phyloP scores from a whole-genome alignment of 2,329 filamentous ascomycete species.

The Aquanectria penicillioides region DNA sequence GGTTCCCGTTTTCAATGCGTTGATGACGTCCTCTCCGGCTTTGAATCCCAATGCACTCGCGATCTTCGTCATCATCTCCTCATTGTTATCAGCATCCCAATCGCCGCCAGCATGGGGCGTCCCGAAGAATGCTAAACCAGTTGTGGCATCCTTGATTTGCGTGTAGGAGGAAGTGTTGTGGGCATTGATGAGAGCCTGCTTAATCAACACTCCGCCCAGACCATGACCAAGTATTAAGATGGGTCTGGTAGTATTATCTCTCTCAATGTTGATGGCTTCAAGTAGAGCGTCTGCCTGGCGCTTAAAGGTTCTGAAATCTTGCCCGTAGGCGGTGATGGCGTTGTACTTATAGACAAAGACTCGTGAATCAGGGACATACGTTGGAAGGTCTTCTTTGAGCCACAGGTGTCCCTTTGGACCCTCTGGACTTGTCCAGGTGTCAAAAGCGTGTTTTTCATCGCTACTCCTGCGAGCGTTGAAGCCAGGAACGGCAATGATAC shows the following conservation, averaged over 20 bases:
- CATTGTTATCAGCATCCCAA: background rate
- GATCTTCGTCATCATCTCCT: background rate
- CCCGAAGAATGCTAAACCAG: constrained; percentile 9
- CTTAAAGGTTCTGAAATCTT: background rate
- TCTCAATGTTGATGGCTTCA: background rate
- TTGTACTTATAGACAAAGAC: constrained; percentile 13
- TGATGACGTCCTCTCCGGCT: too few relatives aligned
- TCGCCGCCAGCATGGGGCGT: constrained; percentile 8
- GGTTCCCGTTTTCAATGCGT: too few relatives aligned
- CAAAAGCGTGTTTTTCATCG: background rate
- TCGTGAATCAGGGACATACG: background rate
- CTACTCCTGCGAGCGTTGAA: constrained; percentile 2
- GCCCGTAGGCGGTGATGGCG: background rate
- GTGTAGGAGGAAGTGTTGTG: background rate
- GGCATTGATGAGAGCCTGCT: constrained; percentile 16
- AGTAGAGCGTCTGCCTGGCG: background rate
- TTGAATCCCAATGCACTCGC: background rate
- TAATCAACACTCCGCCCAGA: constrained; percentile 11
- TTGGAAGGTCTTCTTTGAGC: constrained; percentile 2
- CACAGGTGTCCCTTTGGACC: background rate
- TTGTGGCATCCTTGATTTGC: background rate
- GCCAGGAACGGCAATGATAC: constrained; percentile 7
- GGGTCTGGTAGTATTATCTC: background rate
- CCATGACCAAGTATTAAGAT: constrained; percentile 9
- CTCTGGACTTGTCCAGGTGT: constrained; percentile 1